phyloP scores from a whole-genome alignment of 2,329 filamentous ascomycete species.

The Aspergillus quadrilineatus region DNA sequence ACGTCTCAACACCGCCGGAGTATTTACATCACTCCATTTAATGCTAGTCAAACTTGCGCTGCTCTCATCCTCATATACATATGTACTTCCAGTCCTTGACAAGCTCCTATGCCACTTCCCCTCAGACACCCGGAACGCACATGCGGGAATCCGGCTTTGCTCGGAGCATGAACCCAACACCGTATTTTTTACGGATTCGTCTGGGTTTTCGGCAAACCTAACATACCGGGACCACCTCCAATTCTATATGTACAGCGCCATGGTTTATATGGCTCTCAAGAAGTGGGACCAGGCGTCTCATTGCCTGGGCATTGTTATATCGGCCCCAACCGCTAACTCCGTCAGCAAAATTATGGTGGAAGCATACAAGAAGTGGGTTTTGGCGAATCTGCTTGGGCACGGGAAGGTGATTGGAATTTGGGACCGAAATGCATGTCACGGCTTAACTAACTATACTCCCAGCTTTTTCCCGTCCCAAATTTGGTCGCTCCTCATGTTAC shows the following conservation, averaged over 20 bases:
- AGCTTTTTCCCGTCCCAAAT: constrained; percentile 55
- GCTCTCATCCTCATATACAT: constrained; percentile 39
- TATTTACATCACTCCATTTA: constrained; percentile 46
- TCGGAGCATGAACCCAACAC: constrained; percentile 32
- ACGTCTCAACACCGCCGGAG: constrained; percentile 44
- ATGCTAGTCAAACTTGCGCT: constrained; percentile 44
- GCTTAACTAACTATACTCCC: constrained; percentile 11
- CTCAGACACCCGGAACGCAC: constrained; percentile 22
- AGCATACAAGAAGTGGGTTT: constrained; percentile 86
- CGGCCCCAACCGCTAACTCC: constrained; percentile 63
- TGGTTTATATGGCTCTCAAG: constrained; percentile 61
- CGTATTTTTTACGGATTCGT: constrained; percentile 36
- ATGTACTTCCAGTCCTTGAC: constrained; percentile 43
- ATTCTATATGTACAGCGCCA: constrained; percentile 65
- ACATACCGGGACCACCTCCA: constrained; percentile 53
- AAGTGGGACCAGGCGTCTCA: constrained; percentile 63
- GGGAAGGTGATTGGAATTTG: constrained; percentile 54
- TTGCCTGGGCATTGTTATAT: constrained; percentile 64
- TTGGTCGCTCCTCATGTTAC: constrained; percentile 55
- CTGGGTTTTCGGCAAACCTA: constrained; percentile 42
- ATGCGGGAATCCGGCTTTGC: constrained; percentile 29
- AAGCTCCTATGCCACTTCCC: constrained; percentile 45
- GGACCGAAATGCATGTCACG: background rate
- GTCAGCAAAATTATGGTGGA: constrained; percentile 79
- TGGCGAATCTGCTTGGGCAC: constrained; percentile 70